phyloP scores from a whole-genome alignment of 2,329 filamentous ascomycete species.

The Fusarium annulatum region DNA sequence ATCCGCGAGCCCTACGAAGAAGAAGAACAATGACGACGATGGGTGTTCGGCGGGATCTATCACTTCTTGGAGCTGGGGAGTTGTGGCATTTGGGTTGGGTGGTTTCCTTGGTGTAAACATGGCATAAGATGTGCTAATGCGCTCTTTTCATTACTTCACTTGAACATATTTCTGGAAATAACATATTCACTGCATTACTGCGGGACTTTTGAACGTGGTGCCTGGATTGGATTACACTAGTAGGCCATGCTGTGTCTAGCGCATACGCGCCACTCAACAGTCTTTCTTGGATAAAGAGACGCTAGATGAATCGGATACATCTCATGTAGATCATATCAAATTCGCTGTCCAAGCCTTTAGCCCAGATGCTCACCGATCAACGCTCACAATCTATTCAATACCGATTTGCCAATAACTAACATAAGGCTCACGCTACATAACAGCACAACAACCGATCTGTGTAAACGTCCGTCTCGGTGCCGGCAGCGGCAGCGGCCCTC shows the following conservation, averaged over 20 bases:
- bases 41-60: slow-evolving; percentile 15
- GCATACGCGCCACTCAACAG: neutral
- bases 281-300: neutral
- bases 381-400: neutral
- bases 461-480: neutral
- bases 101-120: slow-evolving; percentile 12
- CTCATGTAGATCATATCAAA: neutral
- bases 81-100: slow-evolving; percentile 12
- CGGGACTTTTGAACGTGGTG: neutral
- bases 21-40: neutral
- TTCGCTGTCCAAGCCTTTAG: neutral
- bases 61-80: neutral
- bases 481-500: neutral
- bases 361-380: neutral
- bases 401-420: no score
- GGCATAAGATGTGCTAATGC: neutral
- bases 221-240: neutral
- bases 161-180: neutral
- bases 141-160: neutral
- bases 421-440: neutral
- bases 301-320: neutral
- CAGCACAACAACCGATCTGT: neutral
- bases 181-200: neutral
- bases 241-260: accelerated
- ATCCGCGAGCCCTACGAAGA: slow-evolving; percentile 1